A percentile compares a stretch with the other conserved stretches of the same genome.
Conservation (phyloP, 169 alveolate species). For the Miamiensis avidus region DNA sequence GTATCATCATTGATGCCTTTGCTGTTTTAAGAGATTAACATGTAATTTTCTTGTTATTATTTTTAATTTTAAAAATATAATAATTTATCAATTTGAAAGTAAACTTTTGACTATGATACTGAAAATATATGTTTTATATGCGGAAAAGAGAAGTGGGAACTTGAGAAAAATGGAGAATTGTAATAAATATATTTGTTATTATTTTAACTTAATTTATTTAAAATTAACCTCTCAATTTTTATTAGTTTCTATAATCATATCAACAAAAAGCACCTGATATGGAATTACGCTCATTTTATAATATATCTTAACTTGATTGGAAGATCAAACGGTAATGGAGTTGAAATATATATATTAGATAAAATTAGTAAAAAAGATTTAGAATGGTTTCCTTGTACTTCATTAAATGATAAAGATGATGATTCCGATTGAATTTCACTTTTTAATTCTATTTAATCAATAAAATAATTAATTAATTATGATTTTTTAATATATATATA, state of each 20-base stretch:
- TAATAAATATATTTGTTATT: too few species aligned
- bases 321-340: conserved; percentile 42
- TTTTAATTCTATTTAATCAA: too few species aligned
- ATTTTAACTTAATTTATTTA: too few species aligned
- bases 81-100: background rate
- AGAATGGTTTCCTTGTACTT: background rate
- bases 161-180: conserved; percentile 39
- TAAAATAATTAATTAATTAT: too few species aligned
- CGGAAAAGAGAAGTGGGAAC: conserved; percentile 26
- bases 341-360: conserved; percentile 36
- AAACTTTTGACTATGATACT: conserved; percentile 37
- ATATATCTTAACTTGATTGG: conserved; percentile 38
- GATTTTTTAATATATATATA: too few species aligned
- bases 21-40: conserved; percentile 63
- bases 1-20: conserved; percentile 76
- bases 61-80: too few species aligned
- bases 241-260: conserved; percentile 40
- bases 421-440: too few species aligned
- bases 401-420: too few species aligned
- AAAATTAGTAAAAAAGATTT: background rate
- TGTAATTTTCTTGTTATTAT: background rate
- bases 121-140: conserved; percentile 47
- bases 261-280: conserved; percentile 38
- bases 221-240: background rate
- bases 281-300: conserved; percentile 46